Base-by-base conservation (phyloP, 257 asterid genomes). In the Nicotiana tabacum region DNA sequence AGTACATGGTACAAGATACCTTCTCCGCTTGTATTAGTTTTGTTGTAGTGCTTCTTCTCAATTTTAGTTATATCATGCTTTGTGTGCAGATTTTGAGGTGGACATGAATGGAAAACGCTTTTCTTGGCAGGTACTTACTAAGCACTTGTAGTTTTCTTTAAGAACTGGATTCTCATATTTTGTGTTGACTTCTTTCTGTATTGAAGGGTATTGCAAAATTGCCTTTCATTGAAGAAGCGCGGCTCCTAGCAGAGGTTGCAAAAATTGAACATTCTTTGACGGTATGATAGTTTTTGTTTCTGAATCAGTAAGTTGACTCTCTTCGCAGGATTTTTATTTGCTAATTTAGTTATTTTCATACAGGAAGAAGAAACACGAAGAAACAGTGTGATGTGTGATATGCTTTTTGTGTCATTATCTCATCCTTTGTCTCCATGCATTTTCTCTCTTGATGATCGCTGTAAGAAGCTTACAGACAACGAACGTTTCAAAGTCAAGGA, bases 331-430 rank as follows among this genome's bases (percentile, higher is more conserved):
- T 48, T 74, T 76, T 76, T 56, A 33, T 69, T 77, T 48, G 64
- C 83, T 81, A 37, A 78, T 48, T 55, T 72, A 21, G 43, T 78
- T 66, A 61, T 33, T 80, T 82, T 74, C 83, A 56, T 51, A 85
- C 91, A 96, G 99, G 98, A 94, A 82, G 99, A 96, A 74, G 98
- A 96, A 86, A 87, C 89, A 56, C 91, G 99, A 60, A 93, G 99
- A 90, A 96, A 96, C 88, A 93, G 99, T 72, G 84, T 85, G 85
- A 93, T 93, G 98, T 88, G 82, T 78, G 97, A 96, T 85, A 92
- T 96, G 99, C 93, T 96, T 83, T 96, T 96, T 78, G 85, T 94
- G 68, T 94, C 99, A 10, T 64, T 91, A 76, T 88, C 98, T 83
- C 97, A 96, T 90, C 89, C 92, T 3, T 90, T 96, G 51, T 94